phyloP scores from a whole-genome alignment of 129 eudicot species.

The Kitagawia praeruptora region DNA sequence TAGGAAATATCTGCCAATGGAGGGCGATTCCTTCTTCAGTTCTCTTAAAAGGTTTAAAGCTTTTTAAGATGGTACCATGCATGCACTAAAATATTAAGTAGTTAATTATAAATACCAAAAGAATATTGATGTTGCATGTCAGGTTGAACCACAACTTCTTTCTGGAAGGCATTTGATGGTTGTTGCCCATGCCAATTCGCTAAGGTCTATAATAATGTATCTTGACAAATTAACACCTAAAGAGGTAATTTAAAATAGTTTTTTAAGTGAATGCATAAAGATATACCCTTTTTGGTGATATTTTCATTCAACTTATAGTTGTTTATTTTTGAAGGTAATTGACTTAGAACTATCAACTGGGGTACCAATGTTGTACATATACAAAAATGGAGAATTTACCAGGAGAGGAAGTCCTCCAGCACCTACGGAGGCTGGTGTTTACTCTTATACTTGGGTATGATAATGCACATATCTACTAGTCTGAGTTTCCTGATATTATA shows the following conservation, averaged over 20 bases:
- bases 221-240: conserved; percentile 73
- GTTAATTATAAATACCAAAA: not conserved
- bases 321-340: conserved; percentile 41
- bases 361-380: conserved; percentile 80
- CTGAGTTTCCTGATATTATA: not conserved
- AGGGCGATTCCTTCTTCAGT: not conserved
- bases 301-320: conserved; percentile 6
- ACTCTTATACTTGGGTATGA: conserved; percentile 69
- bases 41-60: not conserved
- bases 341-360: conserved; percentile 81
- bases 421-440: conserved; percentile 61
- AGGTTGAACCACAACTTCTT: conserved; percentile 79
- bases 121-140: conserved; percentile 16
- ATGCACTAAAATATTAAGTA: not conserved
- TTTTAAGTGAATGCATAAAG: not conserved
- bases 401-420: conserved; percentile 81
- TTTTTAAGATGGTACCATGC: not conserved
- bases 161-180: conserved; percentile 74
- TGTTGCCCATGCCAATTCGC: conserved; percentile 87
- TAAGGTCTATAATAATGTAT: conserved; percentile 83
- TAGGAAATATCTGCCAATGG: not conserved
- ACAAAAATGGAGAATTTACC: conserved; percentile 52
- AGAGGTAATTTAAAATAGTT: conserved; percentile 40
- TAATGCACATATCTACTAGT: not conserved
- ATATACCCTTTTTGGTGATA: not conserved